Conservation (phyloP, 2,329 filamentous ascomycete genomes). For the Aspergillus brasiliensis region DNA sequence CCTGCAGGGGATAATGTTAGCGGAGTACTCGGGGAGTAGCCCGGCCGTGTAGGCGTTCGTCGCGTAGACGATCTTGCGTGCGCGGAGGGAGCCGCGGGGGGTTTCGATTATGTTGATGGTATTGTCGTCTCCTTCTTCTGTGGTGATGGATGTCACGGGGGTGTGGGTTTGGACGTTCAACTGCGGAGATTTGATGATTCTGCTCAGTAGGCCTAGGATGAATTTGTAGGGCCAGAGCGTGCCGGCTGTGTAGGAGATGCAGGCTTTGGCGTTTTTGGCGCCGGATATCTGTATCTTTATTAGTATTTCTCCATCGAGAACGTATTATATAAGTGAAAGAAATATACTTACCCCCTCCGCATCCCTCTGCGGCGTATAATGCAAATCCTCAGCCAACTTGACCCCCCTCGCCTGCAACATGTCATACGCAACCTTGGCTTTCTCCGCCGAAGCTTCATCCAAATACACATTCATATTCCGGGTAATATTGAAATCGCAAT, state of each 20-base stretch:
- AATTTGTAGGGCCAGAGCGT: constrained; percentile 72
- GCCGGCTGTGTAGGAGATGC: constrained; percentile 39
- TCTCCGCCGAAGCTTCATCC: constrained; percentile 36
- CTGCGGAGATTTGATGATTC: constrained; percentile 54
- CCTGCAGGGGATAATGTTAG: constrained; percentile 76
- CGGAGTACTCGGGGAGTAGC: constrained; percentile 69
- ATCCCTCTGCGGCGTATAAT: constrained; percentile 26
- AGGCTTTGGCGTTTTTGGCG: constrained; percentile 43
- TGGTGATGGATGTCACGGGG: constrained; percentile 39
- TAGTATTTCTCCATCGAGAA: background rate
- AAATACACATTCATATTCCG: constrained; percentile 47
- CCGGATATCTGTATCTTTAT: constrained; percentile 34
- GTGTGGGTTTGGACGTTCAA: constrained; percentile 59
- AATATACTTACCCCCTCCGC: constrained; percentile 33
- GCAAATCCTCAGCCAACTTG: constrained; percentile 34
- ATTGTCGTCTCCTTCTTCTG: too few relatives aligned
- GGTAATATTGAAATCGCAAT: constrained; percentile 49
- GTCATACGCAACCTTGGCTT: constrained; percentile 32
- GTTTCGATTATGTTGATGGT: constrained; percentile 58
- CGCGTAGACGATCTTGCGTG: constrained; percentile 71
- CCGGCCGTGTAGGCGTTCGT: constrained; percentile 84
- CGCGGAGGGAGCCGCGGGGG: constrained; percentile 64
- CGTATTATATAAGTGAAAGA: background rate
- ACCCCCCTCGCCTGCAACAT: constrained; percentile 32
- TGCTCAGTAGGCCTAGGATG: constrained; percentile 66